Evolutionary conservation across 2,329 filamentous ascomycete species (phyloP).

Genomic region (Diaporthe humulicola): DNA sequence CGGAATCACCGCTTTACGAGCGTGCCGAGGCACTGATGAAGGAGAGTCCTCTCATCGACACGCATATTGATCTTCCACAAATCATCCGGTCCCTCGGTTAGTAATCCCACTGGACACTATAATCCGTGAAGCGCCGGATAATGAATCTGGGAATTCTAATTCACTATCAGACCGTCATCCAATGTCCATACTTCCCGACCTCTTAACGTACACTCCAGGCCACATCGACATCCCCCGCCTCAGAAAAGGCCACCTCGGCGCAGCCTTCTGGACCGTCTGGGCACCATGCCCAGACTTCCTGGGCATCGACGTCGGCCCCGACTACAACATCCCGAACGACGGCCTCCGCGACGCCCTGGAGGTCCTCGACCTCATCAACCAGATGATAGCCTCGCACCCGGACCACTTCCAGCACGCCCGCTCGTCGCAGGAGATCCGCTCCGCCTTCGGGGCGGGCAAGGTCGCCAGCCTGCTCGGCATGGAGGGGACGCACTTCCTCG

Average conservation of each 20-base stretch:
- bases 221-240: slow-evolving; percentile 49
- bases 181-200: slow-evolving; percentile 25
- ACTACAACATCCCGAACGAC: slow-evolving; percentile 42
- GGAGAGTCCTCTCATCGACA: slow-evolving; percentile 49
- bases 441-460: slow-evolving; percentile 42
- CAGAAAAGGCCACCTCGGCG: slow-evolving; percentile 43
- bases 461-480: slow-evolving; percentile 47
- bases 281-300: slow-evolving; percentile 46
- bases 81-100: slow-evolving; percentile 35
- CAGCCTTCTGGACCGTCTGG: slow-evolving; percentile 49
- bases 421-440: slow-evolving; percentile 42
- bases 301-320: slow-evolving; percentile 42
- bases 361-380: slow-evolving; percentile 40
- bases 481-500: slow-evolving; percentile 51
- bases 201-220: slow-evolving; percentile 44
- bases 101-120: neutral
- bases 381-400: slow-evolving; percentile 32
- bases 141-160: slow-evolving; percentile 41
- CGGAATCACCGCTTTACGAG: slow-evolving; percentile 2
- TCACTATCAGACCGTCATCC: slow-evolving; percentile 18
- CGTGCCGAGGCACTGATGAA: slow-evolving; percentile 28
- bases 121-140: slow-evolving; percentile 42
- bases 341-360: slow-evolving; percentile 43
- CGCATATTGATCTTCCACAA: slow-evolving; percentile 52
- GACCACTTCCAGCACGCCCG: slow-evolving; percentile 35